Evolutionary conservation across 1,284 basidiomycete species (phyloP).

Genomic region (Puccinia coronata): DNA sequence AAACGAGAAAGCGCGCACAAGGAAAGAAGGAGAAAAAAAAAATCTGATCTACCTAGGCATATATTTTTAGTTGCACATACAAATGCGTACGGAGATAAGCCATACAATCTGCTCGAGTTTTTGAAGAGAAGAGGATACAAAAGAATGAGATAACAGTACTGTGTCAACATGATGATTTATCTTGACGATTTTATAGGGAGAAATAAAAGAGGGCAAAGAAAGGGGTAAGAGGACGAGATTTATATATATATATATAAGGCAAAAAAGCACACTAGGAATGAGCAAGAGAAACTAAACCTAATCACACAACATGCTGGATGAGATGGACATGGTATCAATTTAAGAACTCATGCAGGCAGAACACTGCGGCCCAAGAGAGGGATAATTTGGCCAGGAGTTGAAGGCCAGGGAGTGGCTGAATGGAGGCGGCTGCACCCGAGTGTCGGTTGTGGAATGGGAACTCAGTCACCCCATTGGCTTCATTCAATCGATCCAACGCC

Average conservation of each 20-base stretch:
- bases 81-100: too few relatives aligned
- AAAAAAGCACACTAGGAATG: background rate
- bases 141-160: background rate
- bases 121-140: too few relatives aligned
- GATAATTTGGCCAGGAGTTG: background rate
- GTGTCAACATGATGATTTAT: background rate
- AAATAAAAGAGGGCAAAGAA: too few relatives aligned
- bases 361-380: background rate
- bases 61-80: too few relatives aligned
- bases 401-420: background rate
- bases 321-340: background rate
- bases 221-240: too few relatives aligned
- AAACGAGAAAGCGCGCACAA: background rate
- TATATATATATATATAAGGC: too few relatives aligned
- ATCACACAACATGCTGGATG: background rate
- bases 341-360: background rate
- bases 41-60: too few relatives aligned
- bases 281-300: background rate
- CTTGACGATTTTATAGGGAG: background rate
- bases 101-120: too few relatives aligned
- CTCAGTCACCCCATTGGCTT: constrained; percentile 55
- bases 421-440: background rate
- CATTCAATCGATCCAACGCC: constrained; percentile 57
- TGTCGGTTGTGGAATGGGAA: constrained; percentile 34
- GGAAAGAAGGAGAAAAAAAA: too few relatives aligned